Conservation (phyloP, 2,329 filamentous ascomycete genomes). For the Fusarium concolor region DNA sequence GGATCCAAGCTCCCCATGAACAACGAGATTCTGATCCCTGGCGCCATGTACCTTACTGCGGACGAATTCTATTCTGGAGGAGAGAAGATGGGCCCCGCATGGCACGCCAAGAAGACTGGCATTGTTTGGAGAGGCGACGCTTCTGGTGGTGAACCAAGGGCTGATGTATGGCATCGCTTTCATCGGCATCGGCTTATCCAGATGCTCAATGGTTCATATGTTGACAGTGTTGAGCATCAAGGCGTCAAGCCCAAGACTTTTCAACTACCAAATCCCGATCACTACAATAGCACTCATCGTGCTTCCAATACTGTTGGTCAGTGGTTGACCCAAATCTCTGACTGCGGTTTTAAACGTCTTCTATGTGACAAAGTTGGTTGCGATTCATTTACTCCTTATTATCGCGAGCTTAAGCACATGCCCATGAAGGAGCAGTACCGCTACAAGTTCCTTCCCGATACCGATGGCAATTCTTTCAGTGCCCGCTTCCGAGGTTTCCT, state of each 20-base stretch:
- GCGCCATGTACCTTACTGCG: conserved; percentile 71
- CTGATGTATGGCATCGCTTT: conserved; percentile 73
- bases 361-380: conserved; percentile 55
- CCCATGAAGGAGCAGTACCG: conserved; percentile 62
- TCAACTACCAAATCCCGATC: conserved; percentile 56
- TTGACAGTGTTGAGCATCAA: conserved; percentile 59
- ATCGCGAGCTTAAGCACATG: conserved; percentile 48
- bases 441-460: conserved; percentile 76
- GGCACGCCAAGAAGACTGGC: conserved; percentile 67
- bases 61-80: conserved; percentile 71
- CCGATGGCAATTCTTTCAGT: conserved; percentile 76
- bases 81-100: conserved; percentile 64
- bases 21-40: conserved; percentile 73
- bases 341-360: conserved; percentile 59
- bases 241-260: conserved; percentile 59
- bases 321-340: conserved; percentile 56
- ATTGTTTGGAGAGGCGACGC: conserved; percentile 74
- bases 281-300: conserved; percentile 57
- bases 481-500: conserved; percentile 74
- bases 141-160: conserved; percentile 66
- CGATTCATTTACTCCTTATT: conserved; percentile 54
- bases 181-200: conserved; percentile 78
- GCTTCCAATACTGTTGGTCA: conserved; percentile 52
- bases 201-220: conserved; percentile 74
- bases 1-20: conserved; percentile 73